phyloP scores from a whole-genome alignment of 352 stramenopile genomes.

The Globisporangium barbulae region DNA sequence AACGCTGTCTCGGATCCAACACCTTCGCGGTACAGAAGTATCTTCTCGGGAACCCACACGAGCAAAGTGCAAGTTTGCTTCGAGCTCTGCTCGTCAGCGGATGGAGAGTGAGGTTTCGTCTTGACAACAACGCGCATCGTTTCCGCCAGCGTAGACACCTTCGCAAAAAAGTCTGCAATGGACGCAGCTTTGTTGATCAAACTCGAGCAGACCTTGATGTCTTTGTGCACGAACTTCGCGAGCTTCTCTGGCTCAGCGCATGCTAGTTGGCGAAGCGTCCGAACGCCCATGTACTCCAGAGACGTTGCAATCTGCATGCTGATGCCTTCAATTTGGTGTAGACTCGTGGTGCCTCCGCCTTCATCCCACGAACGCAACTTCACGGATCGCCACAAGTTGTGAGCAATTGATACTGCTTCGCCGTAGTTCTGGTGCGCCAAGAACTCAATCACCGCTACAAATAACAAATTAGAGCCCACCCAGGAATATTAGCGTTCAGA shows the following conservation, averaged over 20 bases:
- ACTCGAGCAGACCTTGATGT: constrained; percentile 14
- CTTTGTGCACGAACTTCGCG: constrained; percentile 17
- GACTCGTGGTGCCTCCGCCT: constrained; percentile 4
- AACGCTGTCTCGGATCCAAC: constrained; percentile 2
- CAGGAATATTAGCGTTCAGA: neutral
- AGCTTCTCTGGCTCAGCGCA: constrained; percentile 15
- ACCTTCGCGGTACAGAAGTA: constrained; percentile 23
- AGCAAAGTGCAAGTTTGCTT: constrained; percentile 18
- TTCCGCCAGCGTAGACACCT: neutral
- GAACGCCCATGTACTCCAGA: constrained; percentile 29
- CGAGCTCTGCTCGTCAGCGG: neutral
- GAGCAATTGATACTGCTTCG: constrained; percentile 14
- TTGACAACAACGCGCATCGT: constrained; percentile 9
- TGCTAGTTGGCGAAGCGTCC: constrained; percentile 25
- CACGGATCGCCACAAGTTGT: constrained; percentile 25
- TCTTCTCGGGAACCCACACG: constrained; percentile 8
- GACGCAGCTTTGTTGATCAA: constrained; percentile 16
- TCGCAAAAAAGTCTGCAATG: constrained; percentile 22
- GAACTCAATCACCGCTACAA: constrained; percentile 20
- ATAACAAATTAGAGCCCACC: neutral
- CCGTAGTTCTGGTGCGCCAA: constrained; percentile 13
- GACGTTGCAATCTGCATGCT: constrained; percentile 15
- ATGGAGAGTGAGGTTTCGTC: neutral
- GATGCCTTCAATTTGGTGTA: constrained; percentile 24
- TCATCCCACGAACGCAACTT: constrained; percentile 29